Percentiles rank a stretch among this genome's conserved stretches.
Conservation (phyloP, 352 stramenopile genomes). For the Phytophthora syringae region DNA sequence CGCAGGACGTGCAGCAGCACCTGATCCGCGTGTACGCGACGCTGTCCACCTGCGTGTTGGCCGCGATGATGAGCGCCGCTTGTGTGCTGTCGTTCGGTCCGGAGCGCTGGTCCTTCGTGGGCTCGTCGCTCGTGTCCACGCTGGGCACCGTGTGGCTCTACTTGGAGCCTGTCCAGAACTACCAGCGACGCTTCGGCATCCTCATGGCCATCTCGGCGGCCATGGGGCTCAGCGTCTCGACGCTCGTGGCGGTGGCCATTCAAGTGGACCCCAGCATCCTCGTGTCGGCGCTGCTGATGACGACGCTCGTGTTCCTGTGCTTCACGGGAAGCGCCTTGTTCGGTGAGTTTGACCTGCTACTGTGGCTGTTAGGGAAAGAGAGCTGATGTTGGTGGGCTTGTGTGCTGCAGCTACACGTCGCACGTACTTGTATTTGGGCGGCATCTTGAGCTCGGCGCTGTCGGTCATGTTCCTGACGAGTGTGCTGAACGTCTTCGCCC, state of each 20-base stretch:
- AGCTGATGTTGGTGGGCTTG: neutral
- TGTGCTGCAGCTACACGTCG: constrained; percentile 63
- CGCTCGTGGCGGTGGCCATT: constrained; percentile 78
- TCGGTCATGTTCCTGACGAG: constrained; percentile 57
- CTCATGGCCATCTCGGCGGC: constrained; percentile 71
- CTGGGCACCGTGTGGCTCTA: constrained; percentile 70
- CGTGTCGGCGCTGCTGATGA: constrained; percentile 82
- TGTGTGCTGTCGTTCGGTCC: constrained; percentile 48
- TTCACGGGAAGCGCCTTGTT: constrained; percentile 85
- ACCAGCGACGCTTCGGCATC: constrained; percentile 66
- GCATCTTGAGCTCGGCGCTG: constrained; percentile 71
- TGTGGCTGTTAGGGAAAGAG: neutral
- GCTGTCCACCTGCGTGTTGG: constrained; percentile 64
- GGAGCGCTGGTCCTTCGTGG: constrained; percentile 43
- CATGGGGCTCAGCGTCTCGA: constrained; percentile 75
- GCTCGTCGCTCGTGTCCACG: constrained; percentile 57
- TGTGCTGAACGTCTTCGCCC: constrained; percentile 71
- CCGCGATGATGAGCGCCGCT: constrained; percentile 49
- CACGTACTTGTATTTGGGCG: constrained; percentile 86
- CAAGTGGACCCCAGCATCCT: constrained; percentile 79
- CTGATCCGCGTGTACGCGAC: constrained; percentile 77
- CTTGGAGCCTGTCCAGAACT: constrained; percentile 59
- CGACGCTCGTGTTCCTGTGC: constrained; percentile 84
- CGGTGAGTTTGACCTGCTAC: constrained; percentile 34
- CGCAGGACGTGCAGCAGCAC: constrained; percentile 67